These are phyloP conservation scores for Alternaria ethzedia DNA, from an alignment of 2,329 filamentous ascomycete species.

Conservation along the genomic window DNA sequence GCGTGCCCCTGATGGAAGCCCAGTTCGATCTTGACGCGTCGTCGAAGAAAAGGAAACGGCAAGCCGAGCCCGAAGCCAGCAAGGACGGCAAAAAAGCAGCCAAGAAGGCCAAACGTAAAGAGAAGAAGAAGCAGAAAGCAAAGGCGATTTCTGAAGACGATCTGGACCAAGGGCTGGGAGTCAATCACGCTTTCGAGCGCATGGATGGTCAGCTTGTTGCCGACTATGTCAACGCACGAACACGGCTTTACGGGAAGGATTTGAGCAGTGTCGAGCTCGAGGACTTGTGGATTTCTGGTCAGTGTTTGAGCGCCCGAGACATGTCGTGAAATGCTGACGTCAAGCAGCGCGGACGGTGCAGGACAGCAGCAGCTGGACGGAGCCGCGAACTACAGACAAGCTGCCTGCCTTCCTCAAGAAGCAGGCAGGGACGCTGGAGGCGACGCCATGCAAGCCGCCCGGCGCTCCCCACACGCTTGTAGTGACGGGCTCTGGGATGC, in stretches of 20 bases:
- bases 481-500: slow-evolving; percentile 80
- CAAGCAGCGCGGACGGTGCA: slow-evolving; percentile 71
- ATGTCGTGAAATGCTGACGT: slow-evolving; percentile 15
- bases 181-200: slow-evolving; percentile 80
- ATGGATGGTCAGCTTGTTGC: slow-evolving; percentile 86
- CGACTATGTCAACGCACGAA: slow-evolving; percentile 82
- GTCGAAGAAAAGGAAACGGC: slow-evolving; percentile 54
- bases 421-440: slow-evolving; percentile 66
- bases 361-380: slow-evolving; percentile 78
- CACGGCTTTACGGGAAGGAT: slow-evolving; percentile 77
- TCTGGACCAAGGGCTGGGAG: slow-evolving; percentile 56
- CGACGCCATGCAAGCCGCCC: slow-evolving; percentile 68
- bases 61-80: slow-evolving; percentile 37
- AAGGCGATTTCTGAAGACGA: slow-evolving; percentile 69
- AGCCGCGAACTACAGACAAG: slow-evolving; percentile 71
- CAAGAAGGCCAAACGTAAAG: slow-evolving; percentile 53
- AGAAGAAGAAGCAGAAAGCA: slow-evolving; percentile 64
- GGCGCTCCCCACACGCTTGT: slow-evolving; percentile 78
- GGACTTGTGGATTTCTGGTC: slow-evolving; percentile 80
- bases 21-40: slow-evolving; percentile 42
- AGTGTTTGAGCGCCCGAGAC: neutral
- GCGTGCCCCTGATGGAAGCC: slow-evolving; percentile 54
- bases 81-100: slow-evolving; percentile 44
- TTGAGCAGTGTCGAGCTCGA: slow-evolving; percentile 83
- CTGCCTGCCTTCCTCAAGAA: slow-evolving; percentile 79